Conservation (phyloP, 495 filamentous ascomycete species). For the Neurospora pannonica region DNA sequence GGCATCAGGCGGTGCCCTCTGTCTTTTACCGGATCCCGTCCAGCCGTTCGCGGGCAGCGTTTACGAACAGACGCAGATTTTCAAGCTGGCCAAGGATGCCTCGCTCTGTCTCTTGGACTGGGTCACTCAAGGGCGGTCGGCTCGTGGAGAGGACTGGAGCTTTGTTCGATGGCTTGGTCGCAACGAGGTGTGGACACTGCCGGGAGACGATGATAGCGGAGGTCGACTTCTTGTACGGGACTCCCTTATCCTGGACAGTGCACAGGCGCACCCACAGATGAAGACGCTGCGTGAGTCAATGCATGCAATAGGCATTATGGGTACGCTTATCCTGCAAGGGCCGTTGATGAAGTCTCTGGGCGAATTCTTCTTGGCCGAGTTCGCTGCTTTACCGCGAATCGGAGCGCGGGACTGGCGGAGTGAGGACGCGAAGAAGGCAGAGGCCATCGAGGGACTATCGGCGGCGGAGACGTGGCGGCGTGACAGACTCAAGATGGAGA, state of each 20-base stretch:
- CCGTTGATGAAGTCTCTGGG: conserved; percentile 56
- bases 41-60: conserved; percentile 75
- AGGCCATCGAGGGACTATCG: conserved; percentile 16
- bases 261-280: conserved; percentile 24
- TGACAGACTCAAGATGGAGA: conserved; percentile 41
- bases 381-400: conserved; percentile 65
- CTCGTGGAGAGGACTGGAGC: conserved; percentile 86
- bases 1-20: conserved; percentile 55
- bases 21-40: conserved; percentile 87
- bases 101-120: conserved; percentile 82
- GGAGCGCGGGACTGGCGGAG: conserved; percentile 71
- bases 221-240: conserved; percentile 69
- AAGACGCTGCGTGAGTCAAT: conserved; percentile 45
- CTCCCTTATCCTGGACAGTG: conserved; percentile 61
- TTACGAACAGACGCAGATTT: conserved; percentile 75
- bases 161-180: conserved; percentile 64
- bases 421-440: conserved; percentile 32
- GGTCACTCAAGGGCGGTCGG: conserved; percentile 79
- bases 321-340: conserved; percentile 75
- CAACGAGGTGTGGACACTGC: conserved; percentile 71
- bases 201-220: conserved; percentile 6
- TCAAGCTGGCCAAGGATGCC: conserved; percentile 49
- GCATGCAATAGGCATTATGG: conserved; percentile 59
- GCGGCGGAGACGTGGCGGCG: conserved; percentile 33
- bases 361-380: conserved; percentile 65